A percentile compares a stretch with the other conserved stretches of the same genome.
These are phyloP conservation scores for Blastocystis sp. DNA, from an alignment of 352 stramenopile species.

Conservation along the genomic window DNA sequence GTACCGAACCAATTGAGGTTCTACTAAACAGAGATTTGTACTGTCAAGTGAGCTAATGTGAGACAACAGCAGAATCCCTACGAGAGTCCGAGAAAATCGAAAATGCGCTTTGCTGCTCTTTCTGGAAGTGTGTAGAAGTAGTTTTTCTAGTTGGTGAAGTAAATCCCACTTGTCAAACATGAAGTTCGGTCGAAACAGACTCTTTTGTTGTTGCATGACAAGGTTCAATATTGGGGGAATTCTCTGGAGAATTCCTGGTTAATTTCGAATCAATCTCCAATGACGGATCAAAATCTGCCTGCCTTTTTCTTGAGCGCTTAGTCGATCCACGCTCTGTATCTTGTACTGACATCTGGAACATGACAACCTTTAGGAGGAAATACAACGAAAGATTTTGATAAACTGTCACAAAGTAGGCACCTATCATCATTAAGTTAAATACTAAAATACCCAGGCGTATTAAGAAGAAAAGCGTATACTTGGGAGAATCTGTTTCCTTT, in stretches of 20 bases:
- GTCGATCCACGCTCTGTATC: not conserved
- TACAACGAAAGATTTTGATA: not conserved
- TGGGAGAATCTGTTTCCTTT: not conserved
- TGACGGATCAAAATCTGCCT: not conserved
- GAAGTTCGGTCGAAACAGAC: not conserved
- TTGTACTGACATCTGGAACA: not conserved
- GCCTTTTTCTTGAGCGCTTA: not conserved
- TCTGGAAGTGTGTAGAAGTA: not conserved
- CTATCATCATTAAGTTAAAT: not conserved
- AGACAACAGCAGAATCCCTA: not conserved
- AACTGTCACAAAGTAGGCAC: not conserved
- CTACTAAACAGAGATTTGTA: constrained; percentile 16
- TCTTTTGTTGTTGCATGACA: not conserved
- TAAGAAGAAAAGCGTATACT: not conserved
- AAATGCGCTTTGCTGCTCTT: not conserved
- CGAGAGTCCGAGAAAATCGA: constrained; percentile 19
- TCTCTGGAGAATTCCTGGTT: not conserved
- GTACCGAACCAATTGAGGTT: not conserved
- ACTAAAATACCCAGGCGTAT: not conserved
- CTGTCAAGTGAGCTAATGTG: constrained; percentile 16
- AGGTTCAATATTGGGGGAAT: not conserved
- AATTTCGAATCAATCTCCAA: not conserved
- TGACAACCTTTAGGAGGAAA: not conserved
- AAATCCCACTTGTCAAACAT: not conserved
- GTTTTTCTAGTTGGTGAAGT: not conserved